Conservation (phyloP, 192 early-diverging fungal genomes). For the Spizellomyces sp. region DNA sequence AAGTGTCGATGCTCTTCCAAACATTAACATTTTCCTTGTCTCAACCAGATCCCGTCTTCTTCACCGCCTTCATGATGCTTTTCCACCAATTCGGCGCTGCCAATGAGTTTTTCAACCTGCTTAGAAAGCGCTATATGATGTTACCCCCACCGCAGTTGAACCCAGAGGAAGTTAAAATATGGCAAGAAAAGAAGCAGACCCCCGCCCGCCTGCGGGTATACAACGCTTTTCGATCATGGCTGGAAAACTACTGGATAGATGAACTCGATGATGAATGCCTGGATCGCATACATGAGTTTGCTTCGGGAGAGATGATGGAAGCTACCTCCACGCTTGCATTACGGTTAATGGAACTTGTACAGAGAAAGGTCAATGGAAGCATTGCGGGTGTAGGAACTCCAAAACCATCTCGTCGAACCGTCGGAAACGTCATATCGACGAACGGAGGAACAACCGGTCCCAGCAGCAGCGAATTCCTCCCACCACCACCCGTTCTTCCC, state of each 20-base stretch:
- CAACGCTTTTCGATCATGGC: slow-evolving; percentile 89
- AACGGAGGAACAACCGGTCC: slow-evolving; percentile 29
- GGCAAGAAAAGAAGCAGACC: slow-evolving; percentile 86
- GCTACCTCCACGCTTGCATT: slow-evolving; percentile 69
- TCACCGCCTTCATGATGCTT: slow-evolving; percentile 83
- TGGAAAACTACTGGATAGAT: slow-evolving; percentile 88
- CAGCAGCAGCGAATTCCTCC: slow-evolving; percentile 44
- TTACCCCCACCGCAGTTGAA: slow-evolving; percentile 68
- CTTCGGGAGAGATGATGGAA: slow-evolving; percentile 67
- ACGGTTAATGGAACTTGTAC: slow-evolving; percentile 74
- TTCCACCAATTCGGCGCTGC: slow-evolving; percentile 86
- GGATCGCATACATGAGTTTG: slow-evolving; percentile 77
- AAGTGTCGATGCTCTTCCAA: not conserved
- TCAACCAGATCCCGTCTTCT: slow-evolving; percentile 71
- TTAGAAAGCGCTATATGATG: slow-evolving; percentile 77
- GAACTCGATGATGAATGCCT: slow-evolving; percentile 71
- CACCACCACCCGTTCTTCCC: slow-evolving; percentile 82
- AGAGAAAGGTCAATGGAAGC: slow-evolving; percentile 57
- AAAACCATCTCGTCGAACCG: slow-evolving; percentile 1
- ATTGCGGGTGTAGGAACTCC: slow-evolving; percentile 30
- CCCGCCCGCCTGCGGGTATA: slow-evolving; percentile 84
- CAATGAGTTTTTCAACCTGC: slow-evolving; percentile 66
- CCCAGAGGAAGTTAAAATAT: slow-evolving; percentile 65
- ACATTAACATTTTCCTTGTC: not conserved
- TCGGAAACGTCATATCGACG: slow-evolving; percentile 22